These are phyloP conservation scores for Candida palmyrensis DNA, from an alignment of 805 yeast species.

Conservation along the genomic window DNA sequence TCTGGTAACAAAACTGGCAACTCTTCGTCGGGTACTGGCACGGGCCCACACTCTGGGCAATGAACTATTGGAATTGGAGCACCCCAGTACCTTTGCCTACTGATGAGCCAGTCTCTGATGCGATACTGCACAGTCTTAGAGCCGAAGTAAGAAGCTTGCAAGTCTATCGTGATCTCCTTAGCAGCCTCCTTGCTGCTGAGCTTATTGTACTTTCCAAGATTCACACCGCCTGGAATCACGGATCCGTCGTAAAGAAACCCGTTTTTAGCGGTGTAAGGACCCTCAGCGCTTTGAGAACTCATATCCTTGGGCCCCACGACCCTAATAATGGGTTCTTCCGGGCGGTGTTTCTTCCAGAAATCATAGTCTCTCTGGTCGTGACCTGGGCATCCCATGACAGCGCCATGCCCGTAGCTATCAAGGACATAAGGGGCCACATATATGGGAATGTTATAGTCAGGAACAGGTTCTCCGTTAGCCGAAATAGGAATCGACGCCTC, in stretches of 20 bases:
- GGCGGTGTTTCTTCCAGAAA: constrained; percentile 70
- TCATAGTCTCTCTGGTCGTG: constrained; percentile 82
- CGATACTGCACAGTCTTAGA: constrained; percentile 47
- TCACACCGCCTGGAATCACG: constrained; percentile 19
- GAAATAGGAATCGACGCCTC: constrained; percentile 58
- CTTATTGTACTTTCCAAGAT: constrained; percentile 43
- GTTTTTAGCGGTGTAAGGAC: constrained; percentile 47
- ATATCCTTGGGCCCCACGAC: constrained; percentile 39
- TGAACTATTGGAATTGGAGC: constrained; percentile 96
- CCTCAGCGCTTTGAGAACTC: constrained; percentile 12
- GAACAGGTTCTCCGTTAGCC: constrained; percentile 14
- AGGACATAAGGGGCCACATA: constrained; percentile 90
- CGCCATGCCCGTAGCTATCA: constrained; percentile 81
- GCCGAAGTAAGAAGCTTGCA: constrained; percentile 43
- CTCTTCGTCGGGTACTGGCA: constrained; percentile 85
- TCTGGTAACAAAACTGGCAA: constrained; percentile 80
- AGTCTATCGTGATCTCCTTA: constrained; percentile 32
- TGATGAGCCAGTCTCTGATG: constrained; percentile 89
- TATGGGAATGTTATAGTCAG: constrained; percentile 50
- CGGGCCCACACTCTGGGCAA: constrained; percentile 81
- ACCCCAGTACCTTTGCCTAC: constrained; percentile 97
- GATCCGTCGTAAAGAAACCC: constrained; percentile 31
- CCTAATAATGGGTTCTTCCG: constrained; percentile 32
- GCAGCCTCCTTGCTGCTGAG: constrained; percentile 48
- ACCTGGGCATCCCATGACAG: constrained; percentile 98